A percentile compares a stretch with the other conserved stretches of the same genome.
These are phyloP conservation scores for Colletotrichum australisinense DNA, from an alignment of 2,329 filamentous ascomycete genomes.

Conservation along the genomic window DNA sequence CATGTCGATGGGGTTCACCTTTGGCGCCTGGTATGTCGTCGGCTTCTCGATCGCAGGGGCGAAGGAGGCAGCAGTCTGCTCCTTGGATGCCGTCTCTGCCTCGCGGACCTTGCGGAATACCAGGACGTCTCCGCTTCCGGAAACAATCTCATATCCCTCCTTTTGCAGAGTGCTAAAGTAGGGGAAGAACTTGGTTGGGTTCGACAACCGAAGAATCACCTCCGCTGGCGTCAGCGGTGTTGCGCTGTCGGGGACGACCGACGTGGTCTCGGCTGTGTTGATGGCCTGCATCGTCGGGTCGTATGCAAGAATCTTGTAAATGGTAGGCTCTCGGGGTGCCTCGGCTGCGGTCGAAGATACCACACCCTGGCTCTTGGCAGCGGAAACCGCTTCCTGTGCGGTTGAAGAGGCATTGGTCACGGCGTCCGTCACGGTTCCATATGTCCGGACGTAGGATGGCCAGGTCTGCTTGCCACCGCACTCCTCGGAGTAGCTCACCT, in stretches of 20 bases:
- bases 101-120: conserved; percentile 72
- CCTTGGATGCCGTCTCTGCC: conserved; percentile 38
- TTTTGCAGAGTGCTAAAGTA: conserved; percentile 69
- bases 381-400: not conserved
- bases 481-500: conserved; percentile 60
- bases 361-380: not conserved
- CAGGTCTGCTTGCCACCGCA: conserved; percentile 46
- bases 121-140: conserved; percentile 71
- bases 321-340: conserved; percentile 37
- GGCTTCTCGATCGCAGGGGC: conserved; percentile 27
- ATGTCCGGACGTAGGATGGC: conserved; percentile 50
- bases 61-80: not conserved
- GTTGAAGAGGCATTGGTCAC: conserved; percentile 15
- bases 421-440: conserved; percentile 38
- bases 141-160: conserved; percentile 75
- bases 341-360: not conserved
- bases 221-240: conserved; percentile 67
- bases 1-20: conserved; percentile 70
- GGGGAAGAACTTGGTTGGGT: conserved; percentile 74
- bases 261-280: conserved; percentile 69
- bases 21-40: conserved; percentile 34
- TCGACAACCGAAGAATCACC: conserved; percentile 68
- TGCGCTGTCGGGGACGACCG: conserved; percentile 60
- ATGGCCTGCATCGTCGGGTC: conserved; percentile 69
- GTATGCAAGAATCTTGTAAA: conserved; percentile 76